Base-by-base conservation (phyloP, 345 rosid genomes). In the Dovyalis caffra region DNA sequence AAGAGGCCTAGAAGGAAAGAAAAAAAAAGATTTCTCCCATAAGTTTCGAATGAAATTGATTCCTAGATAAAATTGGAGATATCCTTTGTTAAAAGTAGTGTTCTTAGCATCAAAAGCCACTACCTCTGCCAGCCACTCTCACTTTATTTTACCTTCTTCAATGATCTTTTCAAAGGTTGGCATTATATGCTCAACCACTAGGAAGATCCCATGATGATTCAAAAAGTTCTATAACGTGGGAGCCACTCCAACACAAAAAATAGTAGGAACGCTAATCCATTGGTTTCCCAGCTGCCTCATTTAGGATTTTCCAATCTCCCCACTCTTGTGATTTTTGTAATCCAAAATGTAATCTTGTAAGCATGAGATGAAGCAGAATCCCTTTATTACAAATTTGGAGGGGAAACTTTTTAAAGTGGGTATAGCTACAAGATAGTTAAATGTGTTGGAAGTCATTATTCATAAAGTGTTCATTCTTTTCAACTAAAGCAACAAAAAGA, bases 141-240 rank as follows among this genome's bases (percentile, higher is more conserved):
- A 33, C 32, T 43, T 76, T 68, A 14, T 68, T 45, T 26, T 20
- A 21, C 21, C 73, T 3, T 64, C 11, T 35, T 33, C 35, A 60
- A 58, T 62, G n/a, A 35, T 47, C 63, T 33, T 60, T 78, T 68
- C 51, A 72, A 73, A 75, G 79, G 72, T 69, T 49, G 80, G 80
- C 45, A 75, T 76, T 72, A 57, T 65, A 62, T 78, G 76, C 82
- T 5, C 78, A 68, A 65, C 80, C 78, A 80, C 74, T 51, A 1
- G 74, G 76, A 76, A 78, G 76, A 71, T 80, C 76, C 82, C 74
- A 76, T 84, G 68, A 81, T 80, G 76, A 81, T 75, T 78, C 80
- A 69, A 66, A 83, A 83, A 70, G 51, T 70, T 69, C 64, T 37
- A n/a, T 37, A 71, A 67, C 25, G 74, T 70, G 74, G 83, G 86